phyloP scores from a whole-genome alignment of 1,284 basidiomycete species.

The Malassezia cuniculi region DNA sequence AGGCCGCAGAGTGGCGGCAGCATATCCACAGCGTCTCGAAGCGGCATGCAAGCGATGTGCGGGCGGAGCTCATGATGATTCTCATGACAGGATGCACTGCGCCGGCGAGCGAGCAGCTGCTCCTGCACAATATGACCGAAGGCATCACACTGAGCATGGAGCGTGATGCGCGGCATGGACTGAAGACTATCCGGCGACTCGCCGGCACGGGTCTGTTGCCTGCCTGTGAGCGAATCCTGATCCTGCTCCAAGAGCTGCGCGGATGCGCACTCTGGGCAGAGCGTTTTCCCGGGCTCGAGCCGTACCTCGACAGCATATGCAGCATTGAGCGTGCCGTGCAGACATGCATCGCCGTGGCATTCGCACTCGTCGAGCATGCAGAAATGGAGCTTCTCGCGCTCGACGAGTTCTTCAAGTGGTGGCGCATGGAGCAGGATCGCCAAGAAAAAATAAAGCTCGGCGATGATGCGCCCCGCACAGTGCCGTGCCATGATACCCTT shows the following conservation, averaged over 20 bases:
- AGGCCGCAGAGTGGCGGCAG: constrained; percentile 20
- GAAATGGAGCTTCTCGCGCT: constrained; percentile 13
- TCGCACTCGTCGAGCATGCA: constrained; percentile 6
- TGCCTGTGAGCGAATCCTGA: constrained; percentile 11
- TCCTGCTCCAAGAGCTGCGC: constrained; percentile 6
- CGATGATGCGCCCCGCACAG: not conserved
- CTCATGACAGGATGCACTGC: constrained; percentile 22
- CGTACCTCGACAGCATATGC: not conserved
- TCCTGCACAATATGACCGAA: constrained; percentile 27
- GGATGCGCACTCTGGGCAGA: constrained; percentile 6
- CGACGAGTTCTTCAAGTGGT: constrained; percentile 17
- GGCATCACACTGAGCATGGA: constrained; percentile 15
- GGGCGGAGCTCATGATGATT: constrained; percentile 23
- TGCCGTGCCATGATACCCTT: constrained; percentile 12
- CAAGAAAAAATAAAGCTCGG: constrained; percentile 11
- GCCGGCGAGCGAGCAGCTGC: constrained; percentile 25
- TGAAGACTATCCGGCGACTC: constrained; percentile 10
- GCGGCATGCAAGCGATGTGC: constrained; percentile 24
- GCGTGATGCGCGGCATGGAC: constrained; percentile 6
- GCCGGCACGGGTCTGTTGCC: constrained; percentile 6
- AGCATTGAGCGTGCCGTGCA: not conserved
- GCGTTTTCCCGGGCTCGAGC: not conserved
- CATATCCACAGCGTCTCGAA: constrained; percentile 17
- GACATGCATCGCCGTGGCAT: constrained; percentile 4
- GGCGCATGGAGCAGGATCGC: constrained; percentile 15